Evolutionary conservation across 2,329 filamentous ascomycete genomes (phyloP), one percentile per base, ranked within the genome.

Genomic region (Mycosphaerella sp.): DNA sequence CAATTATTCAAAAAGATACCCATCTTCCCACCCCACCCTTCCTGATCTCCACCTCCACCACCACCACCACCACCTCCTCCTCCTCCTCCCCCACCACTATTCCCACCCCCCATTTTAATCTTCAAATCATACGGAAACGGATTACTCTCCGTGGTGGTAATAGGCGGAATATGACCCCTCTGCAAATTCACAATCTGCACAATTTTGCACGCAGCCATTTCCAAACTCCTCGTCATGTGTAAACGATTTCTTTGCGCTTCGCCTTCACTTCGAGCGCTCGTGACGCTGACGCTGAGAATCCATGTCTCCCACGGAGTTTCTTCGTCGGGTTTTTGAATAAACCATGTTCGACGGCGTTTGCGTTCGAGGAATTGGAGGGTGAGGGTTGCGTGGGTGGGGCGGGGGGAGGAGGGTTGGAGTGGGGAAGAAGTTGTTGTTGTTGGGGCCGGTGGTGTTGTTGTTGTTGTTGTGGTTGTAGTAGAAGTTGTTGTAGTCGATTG

Each of bases 231-330:
- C 66, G 92, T 89, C 86, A 95, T 95, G 48, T 90, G 88, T 66
- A 85, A 84, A 65, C 91, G 86, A 63, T 95, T 89, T 70, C 95
- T 95, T 46, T 84, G 84, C 57, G 88, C 84, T 70, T 96, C 92
- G 91, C 63, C 54, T 67, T 97, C 92, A 9, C 89, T 95, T 66
- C 86, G 78, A 31, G 92, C 91, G 64, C 89, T 90, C 8, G 90
- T 89, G 52, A 96, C 83, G n/a, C 90, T 95, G 48, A 97, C 87
- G 71, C 95, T 89, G 62, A 98, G 75, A 43, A 87, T 89, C 93
- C 93, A 98, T 67, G 83, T 84, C 77, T 97, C 93, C 93, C 93
- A 98, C 70, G 90, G 95, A 14, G 96, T 84, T 70, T 96, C 91
- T 70, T 97, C 91, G 62, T 96, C 92, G 23, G 83, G 86, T 65